Conservation (phyloP, 225 moss, liverwort and hornwort genomes). For the Straminergon stramineum region DNA sequence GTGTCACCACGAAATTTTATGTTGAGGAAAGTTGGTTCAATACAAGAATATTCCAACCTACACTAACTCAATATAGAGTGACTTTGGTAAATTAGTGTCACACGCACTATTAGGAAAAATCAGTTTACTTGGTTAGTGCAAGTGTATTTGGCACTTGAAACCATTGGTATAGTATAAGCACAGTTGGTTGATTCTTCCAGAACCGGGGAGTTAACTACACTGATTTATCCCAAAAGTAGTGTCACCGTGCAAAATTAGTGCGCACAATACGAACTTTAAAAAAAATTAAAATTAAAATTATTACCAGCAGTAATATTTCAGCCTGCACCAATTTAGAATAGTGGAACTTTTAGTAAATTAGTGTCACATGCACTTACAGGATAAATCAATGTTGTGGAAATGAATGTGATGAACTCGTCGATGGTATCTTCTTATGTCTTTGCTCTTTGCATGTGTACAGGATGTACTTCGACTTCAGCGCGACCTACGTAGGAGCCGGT, state of each 20-base stretch:
- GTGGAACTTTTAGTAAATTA: neutral
- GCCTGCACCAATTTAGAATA: neutral
- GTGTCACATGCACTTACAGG: neutral
- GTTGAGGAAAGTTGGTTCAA: neutral
- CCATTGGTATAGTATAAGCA: no score
- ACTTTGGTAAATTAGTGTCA: neutral
- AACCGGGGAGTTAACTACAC: neutral
- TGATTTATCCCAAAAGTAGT: neutral
- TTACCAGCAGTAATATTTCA: neutral
- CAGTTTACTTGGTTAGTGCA: neutral
- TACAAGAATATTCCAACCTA: neutral
- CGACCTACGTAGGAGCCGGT: slow-evolving; percentile 79
- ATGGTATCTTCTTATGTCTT: neutral
- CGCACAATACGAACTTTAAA: neutral
- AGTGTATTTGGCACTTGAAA: neutral
- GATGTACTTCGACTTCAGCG: slow-evolving; percentile 81
- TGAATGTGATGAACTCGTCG: neutral
- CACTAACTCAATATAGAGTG: neutral
- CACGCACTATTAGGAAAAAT: neutral
- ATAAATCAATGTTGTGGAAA: neutral
- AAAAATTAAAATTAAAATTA: no score
- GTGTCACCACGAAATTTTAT: neutral
- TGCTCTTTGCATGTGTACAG: slow-evolving; percentile 21
- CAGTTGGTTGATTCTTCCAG: neutral
- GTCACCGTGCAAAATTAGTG: neutral